Evolutionary conservation across 2,329 filamentous ascomycete species (phyloP).

Genomic region (Talaromyces albobiverticillius): DNA sequence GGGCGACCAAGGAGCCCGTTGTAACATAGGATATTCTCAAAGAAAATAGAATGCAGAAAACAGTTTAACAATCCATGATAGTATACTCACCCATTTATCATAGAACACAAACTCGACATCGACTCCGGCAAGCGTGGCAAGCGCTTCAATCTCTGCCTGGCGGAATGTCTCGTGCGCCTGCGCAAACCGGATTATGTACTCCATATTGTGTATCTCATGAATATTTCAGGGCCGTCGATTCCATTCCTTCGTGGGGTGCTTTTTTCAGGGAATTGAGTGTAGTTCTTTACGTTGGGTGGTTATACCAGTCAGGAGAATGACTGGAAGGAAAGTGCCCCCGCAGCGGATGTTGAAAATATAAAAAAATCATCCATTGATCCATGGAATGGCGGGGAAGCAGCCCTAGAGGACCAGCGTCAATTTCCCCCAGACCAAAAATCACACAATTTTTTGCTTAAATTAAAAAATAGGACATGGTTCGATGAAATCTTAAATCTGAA

Average conservation of each 20-base stretch:
- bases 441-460: background rate
- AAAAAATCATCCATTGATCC: constrained; percentile 8
- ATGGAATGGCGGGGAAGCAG: background rate
- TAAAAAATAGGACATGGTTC: background rate
- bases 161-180: constrained; percentile 92
- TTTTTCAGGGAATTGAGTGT: background rate
- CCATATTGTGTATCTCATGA: constrained; percentile 40
- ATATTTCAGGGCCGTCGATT: background rate
- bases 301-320: no score
- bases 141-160: constrained; percentile 74
- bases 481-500: no score
- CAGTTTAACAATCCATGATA: no score
- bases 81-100: constrained; percentile 62
- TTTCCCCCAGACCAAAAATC: no score
- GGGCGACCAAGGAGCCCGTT: no score
- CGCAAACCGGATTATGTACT: constrained; percentile 85
- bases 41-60: background rate
- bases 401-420: no score
- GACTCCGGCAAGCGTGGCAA: constrained; percentile 67
- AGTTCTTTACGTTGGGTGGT: background rate
- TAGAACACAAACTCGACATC: constrained; percentile 74
- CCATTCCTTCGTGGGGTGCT: background rate
- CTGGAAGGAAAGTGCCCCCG: background rate
- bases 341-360: constrained; percentile 11
- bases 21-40: background rate